A percentile compares a stretch with the other conserved stretches of the same genome.
These are phyloP conservation scores for Leccinum obscurum DNA, from an alignment of 768 basidiomycete species.

Conservation along the genomic window DNA sequence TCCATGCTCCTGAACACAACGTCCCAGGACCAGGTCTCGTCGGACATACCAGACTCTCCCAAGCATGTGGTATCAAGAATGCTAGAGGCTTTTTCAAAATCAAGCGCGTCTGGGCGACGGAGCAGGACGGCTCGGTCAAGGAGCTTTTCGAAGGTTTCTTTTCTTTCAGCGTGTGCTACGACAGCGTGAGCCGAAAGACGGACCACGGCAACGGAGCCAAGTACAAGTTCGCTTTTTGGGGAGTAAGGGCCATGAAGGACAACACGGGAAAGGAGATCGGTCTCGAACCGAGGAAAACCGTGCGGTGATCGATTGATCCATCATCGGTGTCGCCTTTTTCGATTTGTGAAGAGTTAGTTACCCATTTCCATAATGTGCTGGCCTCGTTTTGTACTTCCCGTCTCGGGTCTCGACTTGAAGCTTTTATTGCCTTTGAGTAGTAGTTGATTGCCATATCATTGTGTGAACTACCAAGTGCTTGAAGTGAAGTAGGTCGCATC, in stretches of 20 bases:
- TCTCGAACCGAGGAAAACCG: conserved; percentile 27
- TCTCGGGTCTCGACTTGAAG: background rate
- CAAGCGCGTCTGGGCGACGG: conserved; percentile 36
- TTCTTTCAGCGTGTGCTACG: conserved; percentile 37
- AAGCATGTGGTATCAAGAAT: conserved; percentile 34
- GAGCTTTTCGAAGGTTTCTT: conserved; percentile 44
- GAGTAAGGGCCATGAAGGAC: conserved; percentile 36
- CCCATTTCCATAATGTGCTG: background rate
- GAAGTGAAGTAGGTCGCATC: background rate
- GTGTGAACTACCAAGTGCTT: background rate
- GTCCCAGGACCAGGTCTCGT: conserved; percentile 29
- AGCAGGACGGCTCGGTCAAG: conserved; percentile 17
- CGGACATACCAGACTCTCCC: conserved; percentile 25
- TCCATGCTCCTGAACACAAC: conserved; percentile 25
- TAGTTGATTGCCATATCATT: background rate
- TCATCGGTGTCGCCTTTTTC: background rate
- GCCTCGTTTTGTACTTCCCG: background rate
- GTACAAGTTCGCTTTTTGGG: conserved; percentile 38
- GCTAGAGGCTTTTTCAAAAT: conserved; percentile 38
- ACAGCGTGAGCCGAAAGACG: conserved; percentile 34
- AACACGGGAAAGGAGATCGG: conserved; percentile 36
- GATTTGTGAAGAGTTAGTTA: conserved; percentile 7
- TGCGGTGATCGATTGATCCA: conserved; percentile 5
- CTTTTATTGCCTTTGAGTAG: background rate
- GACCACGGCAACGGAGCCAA: conserved; percentile 37